Conservation (phyloP, 768 basidiomycete genomes). For the Mycena belliarum region DNA sequence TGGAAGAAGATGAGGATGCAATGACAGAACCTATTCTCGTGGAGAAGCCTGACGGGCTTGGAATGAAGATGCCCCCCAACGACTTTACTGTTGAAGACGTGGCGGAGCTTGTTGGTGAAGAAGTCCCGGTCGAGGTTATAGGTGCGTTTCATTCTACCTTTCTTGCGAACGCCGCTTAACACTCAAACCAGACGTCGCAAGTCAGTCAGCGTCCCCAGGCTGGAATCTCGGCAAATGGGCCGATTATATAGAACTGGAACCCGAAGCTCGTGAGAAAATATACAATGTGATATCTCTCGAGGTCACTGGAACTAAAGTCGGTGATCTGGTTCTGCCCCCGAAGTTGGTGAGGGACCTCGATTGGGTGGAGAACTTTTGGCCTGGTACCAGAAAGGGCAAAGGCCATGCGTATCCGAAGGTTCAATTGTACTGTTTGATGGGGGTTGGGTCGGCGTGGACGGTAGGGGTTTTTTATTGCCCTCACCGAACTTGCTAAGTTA, state of each 20-base stretch:
- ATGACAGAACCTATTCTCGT: constrained; percentile 85
- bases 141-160: constrained; percentile 45
- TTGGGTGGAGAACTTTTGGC: constrained; percentile 98
- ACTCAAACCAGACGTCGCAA: constrained; percentile 67
- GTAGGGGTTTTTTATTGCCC: constrained; percentile 45
- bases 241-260: constrained; percentile 74
- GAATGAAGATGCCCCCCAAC: constrained; percentile 83
- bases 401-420: constrained; percentile 88
- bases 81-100: constrained; percentile 80
- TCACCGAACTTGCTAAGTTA: background rate
- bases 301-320: constrained; percentile 82
- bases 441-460: constrained; percentile 91
- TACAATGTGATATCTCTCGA: constrained; percentile 96
- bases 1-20: constrained; percentile 69
- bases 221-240: constrained; percentile 95
- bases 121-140: constrained; percentile 87
- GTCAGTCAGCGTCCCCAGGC: constrained; percentile 80
- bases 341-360: constrained; percentile 85
- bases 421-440: constrained; percentile 96
- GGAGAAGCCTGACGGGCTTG: constrained; percentile 75
- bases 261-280: constrained; percentile 76
- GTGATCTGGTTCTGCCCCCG: constrained; percentile 79
- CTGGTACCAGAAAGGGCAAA: constrained; percentile 69
- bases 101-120: constrained; percentile 74
- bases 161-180: background rate